Evolutionary conservation across 1,284 basidiomycete genomes (phyloP).

Genomic region (Xanthoconium separans): DNA sequence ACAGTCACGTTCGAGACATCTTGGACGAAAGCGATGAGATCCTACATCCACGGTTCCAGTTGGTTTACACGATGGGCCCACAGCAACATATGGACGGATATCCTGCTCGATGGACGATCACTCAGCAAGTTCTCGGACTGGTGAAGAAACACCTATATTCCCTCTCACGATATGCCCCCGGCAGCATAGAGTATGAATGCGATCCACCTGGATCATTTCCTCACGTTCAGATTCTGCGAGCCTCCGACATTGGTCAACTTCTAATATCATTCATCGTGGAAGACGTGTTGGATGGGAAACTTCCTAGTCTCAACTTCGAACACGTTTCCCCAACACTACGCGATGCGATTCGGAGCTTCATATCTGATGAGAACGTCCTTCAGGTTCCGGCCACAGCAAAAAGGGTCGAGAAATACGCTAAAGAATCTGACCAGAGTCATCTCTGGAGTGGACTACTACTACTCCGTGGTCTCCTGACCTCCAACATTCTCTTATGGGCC

Average conservation of each 20-base stretch:
- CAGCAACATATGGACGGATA: constrained; percentile 1
- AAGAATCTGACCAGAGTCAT: background rate
- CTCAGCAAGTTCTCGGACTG: background rate
- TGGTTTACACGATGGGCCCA: background rate
- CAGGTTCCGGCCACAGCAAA: background rate
- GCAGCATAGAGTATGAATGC: background rate
- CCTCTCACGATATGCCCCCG: background rate
- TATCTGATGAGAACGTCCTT: background rate
- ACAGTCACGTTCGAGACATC: background rate
- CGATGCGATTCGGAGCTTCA: background rate
- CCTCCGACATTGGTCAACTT: background rate
- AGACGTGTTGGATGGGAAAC: background rate
- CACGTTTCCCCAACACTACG: too few species aligned
- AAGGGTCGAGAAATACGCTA: background rate
- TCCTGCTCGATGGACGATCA: background rate
- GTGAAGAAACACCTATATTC: background rate
- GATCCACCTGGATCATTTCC: background rate
- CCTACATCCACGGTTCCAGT: background rate
- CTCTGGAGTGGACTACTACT: background rate
- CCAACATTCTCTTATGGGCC: background rate
- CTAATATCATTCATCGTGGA: background rate
- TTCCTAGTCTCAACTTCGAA: background rate
- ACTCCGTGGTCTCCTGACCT: background rate
- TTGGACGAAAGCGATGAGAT: constrained; percentile 2
- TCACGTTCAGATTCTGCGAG: background rate